These are phyloP conservation scores for Trichoderma koningiopsis DNA, from an alignment of 2,329 filamentous ascomycete genomes.

Conservation along the genomic window DNA sequence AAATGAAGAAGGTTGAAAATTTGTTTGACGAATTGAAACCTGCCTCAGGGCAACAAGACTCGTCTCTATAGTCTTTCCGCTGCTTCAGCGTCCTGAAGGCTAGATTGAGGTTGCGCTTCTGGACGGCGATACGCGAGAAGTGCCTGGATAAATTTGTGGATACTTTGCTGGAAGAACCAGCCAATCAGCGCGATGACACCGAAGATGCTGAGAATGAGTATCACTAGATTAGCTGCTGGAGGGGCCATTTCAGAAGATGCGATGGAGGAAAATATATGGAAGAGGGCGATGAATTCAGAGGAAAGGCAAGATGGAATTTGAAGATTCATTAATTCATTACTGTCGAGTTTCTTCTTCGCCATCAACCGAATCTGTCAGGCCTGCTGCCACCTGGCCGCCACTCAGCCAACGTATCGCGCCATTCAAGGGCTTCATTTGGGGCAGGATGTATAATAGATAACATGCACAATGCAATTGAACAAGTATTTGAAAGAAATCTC, in stretches of 20 bases:
- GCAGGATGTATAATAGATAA: not conserved
- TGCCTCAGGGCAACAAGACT: not conserved
- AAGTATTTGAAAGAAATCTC: no score
- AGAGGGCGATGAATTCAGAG: not conserved
- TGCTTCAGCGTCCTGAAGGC: not conserved
- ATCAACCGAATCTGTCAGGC: no score
- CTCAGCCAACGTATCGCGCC: not conserved
- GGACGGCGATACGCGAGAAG: constrained; percentile 29
- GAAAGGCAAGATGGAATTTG: not conserved
- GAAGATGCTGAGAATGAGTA: constrained; percentile 31
- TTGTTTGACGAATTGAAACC: not conserved
- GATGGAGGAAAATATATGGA: not conserved
- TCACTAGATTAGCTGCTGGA: constrained; percentile 31
- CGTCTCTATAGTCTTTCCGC: not conserved
- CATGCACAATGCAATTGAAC: not conserved
- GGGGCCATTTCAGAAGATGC: constrained; percentile 32
- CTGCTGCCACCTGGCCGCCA: constrained; percentile 13
- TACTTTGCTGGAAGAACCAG: constrained; percentile 36
- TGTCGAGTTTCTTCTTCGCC: not conserved
- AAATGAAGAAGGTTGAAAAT: not conserved
- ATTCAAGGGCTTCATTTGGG: not conserved
- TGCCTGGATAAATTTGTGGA: constrained; percentile 37
- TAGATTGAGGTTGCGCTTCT: constrained; percentile 7
- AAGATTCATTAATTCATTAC: not conserved
- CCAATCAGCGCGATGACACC: constrained; percentile 34